Percentiles rank a stretch among this genome's conserved stretches.
Evolutionary conservation across 768 basidiomycete genomes (phyloP).

Genomic region (Candolleomyces aberdarensis): DNA sequence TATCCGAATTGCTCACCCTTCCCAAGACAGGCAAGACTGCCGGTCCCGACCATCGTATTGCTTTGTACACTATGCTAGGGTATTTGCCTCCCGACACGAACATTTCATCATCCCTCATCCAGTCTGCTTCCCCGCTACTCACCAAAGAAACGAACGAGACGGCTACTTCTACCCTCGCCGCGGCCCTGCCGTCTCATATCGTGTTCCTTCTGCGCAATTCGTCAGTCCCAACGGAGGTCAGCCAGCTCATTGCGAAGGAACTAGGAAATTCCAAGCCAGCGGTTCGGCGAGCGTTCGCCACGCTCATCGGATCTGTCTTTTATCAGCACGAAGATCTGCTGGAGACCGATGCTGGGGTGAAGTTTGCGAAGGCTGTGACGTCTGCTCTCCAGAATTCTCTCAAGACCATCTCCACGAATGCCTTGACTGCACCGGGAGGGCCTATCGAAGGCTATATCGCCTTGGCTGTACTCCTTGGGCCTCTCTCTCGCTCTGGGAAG

Average conservation of each 20-base stretch:
- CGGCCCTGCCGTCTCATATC: conserved; percentile 59
- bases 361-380: conserved; percentile 52
- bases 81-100: conserved; percentile 42
- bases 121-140: conserved; percentile 37
- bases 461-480: conserved; percentile 63
- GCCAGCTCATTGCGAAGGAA: conserved; percentile 61
- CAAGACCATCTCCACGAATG: conserved; percentile 61
- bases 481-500: conserved; percentile 44
- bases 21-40: conserved; percentile 83
- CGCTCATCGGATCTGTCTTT: conserved; percentile 53
- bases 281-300: conserved; percentile 58
- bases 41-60: conserved; percentile 80
- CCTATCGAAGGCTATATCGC: conserved; percentile 87
- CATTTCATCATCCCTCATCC: conserved; percentile 43
- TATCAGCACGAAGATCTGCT: conserved; percentile 46
- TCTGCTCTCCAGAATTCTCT: conserved; percentile 68
- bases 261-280: conserved; percentile 64
- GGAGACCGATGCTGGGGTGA: conserved; percentile 38
- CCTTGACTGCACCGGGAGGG: conserved; percentile 55
- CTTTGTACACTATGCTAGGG: conserved; percentile 77
- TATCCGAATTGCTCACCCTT: conserved; percentile 66
- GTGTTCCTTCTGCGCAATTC: conserved; percentile 45
- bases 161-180: conserved; percentile 51
- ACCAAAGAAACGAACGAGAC: conserved; percentile 79
- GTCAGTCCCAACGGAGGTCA: conserved; percentile 41